Evolutionary conservation across 2,329 filamentous ascomycete genomes (phyloP).

Genomic region (Fusarium caatingaense): DNA sequence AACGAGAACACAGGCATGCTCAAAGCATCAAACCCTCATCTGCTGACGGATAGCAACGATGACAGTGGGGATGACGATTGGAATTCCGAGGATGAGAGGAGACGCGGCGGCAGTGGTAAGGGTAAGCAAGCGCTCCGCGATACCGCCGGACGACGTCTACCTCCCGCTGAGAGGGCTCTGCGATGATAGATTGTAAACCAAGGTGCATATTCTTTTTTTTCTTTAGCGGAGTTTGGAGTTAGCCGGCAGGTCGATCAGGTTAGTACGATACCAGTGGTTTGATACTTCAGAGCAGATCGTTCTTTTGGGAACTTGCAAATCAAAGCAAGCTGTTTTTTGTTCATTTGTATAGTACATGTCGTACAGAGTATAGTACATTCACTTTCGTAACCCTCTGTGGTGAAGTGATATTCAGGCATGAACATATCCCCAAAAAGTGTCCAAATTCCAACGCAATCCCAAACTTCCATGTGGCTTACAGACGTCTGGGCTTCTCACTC

Average conservation of each 20-base stretch:
- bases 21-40: slow-evolving; percentile 51
- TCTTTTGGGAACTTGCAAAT: slow-evolving; percentile 34
- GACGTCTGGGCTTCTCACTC: slow-evolving; percentile 83
- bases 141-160: slow-evolving; percentile 62
- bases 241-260: slow-evolving; percentile 30
- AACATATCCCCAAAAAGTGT: slow-evolving; percentile 21
- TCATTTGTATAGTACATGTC: slow-evolving; percentile 50
- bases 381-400: slow-evolving; percentile 25
- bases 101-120: slow-evolving; percentile 55
- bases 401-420: slow-evolving; percentile 24
- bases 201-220: neutral
- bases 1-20: slow-evolving; percentile 71
- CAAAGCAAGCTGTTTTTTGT: slow-evolving; percentile 33
- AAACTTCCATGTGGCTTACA: slow-evolving; percentile 56
- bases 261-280: slow-evolving; percentile 46
- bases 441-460: slow-evolving; percentile 9
- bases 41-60: slow-evolving; percentile 46
- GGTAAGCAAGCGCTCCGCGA: slow-evolving; percentile 61
- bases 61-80: slow-evolving; percentile 52
- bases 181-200: slow-evolving; percentile 31
- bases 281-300: slow-evolving; percentile 32
- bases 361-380: slow-evolving; percentile 53
- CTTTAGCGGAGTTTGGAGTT: slow-evolving; percentile 42
- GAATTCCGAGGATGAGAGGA: slow-evolving; percentile 60
- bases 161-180: slow-evolving; percentile 65